Base-by-base conservation (phyloP, 1,139 yeast species). In the Meyerozyma carpophila region DNA sequence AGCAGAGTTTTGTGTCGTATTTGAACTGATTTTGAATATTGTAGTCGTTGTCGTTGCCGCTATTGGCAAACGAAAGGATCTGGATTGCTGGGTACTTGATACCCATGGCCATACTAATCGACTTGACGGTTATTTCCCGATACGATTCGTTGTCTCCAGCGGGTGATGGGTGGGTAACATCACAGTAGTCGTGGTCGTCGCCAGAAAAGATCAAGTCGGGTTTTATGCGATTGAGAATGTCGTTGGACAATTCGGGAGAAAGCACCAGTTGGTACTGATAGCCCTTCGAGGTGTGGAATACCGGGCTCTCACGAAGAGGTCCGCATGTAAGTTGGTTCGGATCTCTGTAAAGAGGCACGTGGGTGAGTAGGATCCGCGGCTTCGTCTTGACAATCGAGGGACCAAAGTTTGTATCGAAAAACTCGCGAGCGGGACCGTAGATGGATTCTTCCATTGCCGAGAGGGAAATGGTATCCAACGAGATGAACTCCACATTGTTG, bases 71-170 rank as follows among this genome's bases (percentile, higher is more conserved):
- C 0, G 79, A 58, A 8, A 79, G 55, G 37, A 78, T 51, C 52
- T 78, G 81, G 3, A 78, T 79, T 0, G 81, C 83, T 0, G 84
- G 84, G 38, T 61, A 61, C 43, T 60, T 55, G 29, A 76, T 75
- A 1, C 83, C 82, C 82, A 77, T 78, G 24, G 83, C 82, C 81
- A 79, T 75, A 39, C 80, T 73, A 8, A 78, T 71, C 21, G 82
- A 75, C 52, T 78, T 78, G 29, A 78, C 80, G 26, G 81, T 77
- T 45, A 77, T 62, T 51, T 77, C 82, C 37, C 2, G 39, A 11
- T 6, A 16, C 7, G 53, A 47, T 4, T 48, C 46, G 2, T 40
- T 42, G 7, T 49, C 49, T 9, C 44, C 49, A 2, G 29, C 43
- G 4, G 48, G 44, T 9, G 52, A 58, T 11, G 56, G 53, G 52